Conservation (phyloP, 306 rosid species). For the Dryas drummondii region DNA sequence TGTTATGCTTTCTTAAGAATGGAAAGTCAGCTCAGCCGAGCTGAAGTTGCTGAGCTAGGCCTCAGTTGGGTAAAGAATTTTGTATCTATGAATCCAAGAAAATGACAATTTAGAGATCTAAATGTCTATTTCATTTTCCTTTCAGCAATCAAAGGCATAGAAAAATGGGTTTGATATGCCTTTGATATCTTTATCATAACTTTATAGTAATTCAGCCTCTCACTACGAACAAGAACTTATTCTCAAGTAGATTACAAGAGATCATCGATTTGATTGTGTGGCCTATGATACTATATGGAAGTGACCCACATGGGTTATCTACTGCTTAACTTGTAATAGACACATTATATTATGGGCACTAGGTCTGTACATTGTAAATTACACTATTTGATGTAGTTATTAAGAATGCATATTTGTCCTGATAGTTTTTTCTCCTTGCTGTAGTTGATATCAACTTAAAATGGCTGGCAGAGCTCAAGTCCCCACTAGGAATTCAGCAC, state of each 20-base stretch:
- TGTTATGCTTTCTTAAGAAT: too few species aligned
- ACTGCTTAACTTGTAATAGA: not conserved
- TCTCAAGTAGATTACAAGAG: too few species aligned
- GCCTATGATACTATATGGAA: too few species aligned
- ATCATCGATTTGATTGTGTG: too few species aligned
- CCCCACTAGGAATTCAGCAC: slow-evolving; percentile 60
- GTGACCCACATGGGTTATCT: too few species aligned
- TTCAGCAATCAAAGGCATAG: not conserved
- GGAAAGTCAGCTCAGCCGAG: too few species aligned
- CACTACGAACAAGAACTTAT: too few species aligned
- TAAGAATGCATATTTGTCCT: not conserved
- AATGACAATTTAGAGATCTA: not conserved
- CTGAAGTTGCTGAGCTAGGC: too few species aligned
- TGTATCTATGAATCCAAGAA: not conserved
- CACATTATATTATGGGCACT: not conserved
- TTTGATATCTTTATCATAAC: too few species aligned
- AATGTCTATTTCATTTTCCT: not conserved
- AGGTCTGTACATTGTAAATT: not conserved
- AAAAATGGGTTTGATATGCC: not conserved
- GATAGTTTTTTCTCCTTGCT: not conserved
- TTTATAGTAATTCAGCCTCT: too few species aligned
- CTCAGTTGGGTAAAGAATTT: too few species aligned
- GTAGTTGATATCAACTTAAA: slow-evolving; percentile 13
- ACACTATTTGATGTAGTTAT: not conserved
- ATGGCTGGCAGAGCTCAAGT: slow-evolving; percentile 74